phyloP scores from a whole-genome alignment of 352 stramenopile species.

The Pythium insidiosum region DNA sequence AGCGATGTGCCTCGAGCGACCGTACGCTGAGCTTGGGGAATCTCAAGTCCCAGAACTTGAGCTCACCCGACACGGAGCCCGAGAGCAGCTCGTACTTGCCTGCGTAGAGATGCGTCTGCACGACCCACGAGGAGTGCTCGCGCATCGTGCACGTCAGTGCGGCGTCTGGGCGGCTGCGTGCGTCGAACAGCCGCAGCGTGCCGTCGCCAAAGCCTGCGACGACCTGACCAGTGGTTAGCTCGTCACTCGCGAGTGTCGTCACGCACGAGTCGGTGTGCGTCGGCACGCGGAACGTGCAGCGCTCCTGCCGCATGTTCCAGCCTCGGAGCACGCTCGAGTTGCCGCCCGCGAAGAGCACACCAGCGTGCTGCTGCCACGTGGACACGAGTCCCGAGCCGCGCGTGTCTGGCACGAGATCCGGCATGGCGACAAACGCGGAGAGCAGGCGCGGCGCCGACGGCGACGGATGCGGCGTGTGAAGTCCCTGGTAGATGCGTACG shows the following conservation, averaged over 20 bases:
- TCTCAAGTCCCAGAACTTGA: slow-evolving; percentile 97
- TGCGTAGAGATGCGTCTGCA: slow-evolving; percentile 83
- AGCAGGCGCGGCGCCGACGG: slow-evolving; percentile 65
- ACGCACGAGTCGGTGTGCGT: slow-evolving; percentile 89
- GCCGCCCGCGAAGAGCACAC: slow-evolving; percentile 89
- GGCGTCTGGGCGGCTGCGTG: slow-evolving; percentile 70
- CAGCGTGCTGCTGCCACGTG: slow-evolving; percentile 92
- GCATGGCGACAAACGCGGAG: slow-evolving; percentile 90
- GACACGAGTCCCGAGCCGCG: slow-evolving; percentile 93
- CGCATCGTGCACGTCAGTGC: slow-evolving; percentile 63
- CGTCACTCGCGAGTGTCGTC: slow-evolving; percentile 83
- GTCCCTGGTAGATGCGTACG: slow-evolving; percentile 92
- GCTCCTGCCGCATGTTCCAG: slow-evolving; percentile 94
- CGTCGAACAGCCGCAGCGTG: slow-evolving; percentile 92
- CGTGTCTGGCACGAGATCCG: slow-evolving; percentile 87
- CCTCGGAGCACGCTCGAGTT: slow-evolving; percentile 88
- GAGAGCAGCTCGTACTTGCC: slow-evolving; percentile 89
- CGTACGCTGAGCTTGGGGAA: slow-evolving; percentile 75
- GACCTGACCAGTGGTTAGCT: slow-evolving; percentile 60
- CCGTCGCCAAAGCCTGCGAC: slow-evolving; percentile 93
- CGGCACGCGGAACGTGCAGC: slow-evolving; percentile 69
- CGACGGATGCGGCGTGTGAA: slow-evolving; percentile 46
- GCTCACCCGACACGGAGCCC: slow-evolving; percentile 89
- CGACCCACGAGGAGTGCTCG: slow-evolving; percentile 95
- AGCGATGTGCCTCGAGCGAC: slow-evolving; percentile 86